These are phyloP conservation scores for Aspergillus brunneoviolaceus DNA, from an alignment of 2,329 filamentous ascomycete genomes.

Conservation along the genomic window DNA sequence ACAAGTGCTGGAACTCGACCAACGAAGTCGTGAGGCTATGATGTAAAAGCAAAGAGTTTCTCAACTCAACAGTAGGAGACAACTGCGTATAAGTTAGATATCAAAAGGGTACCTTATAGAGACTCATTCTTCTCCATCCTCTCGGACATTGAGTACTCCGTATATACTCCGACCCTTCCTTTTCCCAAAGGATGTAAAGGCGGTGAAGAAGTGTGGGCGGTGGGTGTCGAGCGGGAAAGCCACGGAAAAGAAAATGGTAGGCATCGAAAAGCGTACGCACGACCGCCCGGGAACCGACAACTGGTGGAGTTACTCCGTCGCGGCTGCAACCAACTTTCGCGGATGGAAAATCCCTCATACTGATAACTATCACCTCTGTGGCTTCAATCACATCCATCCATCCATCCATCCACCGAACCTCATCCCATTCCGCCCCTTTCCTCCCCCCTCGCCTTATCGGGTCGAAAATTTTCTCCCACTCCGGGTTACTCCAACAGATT, in stretches of 20 bases:
- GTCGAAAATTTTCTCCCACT: not conserved
- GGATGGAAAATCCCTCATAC: conserved; percentile 27
- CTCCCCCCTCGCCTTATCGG: conserved; percentile 10
- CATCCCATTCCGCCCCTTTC: conserved; percentile 16
- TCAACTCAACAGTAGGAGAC: too few species aligned
- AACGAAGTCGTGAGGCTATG: too few species aligned
- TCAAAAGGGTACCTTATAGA: too few species aligned
- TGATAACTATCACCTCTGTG: not conserved
- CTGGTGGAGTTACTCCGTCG: not conserved
- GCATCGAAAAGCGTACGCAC: too few species aligned
- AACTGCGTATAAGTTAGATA: too few species aligned
- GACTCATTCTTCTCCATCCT: too few species aligned
- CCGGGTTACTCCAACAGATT: not conserved
- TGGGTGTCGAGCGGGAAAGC: not conserved
- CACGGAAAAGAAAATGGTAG: not conserved
- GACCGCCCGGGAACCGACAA: not conserved
- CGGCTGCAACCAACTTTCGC: not conserved
- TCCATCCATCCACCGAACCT: conserved; percentile 6
- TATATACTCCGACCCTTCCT: too few species aligned
- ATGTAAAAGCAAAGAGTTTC: too few species aligned
- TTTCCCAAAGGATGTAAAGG: not conserved
- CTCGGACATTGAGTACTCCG: too few species aligned
- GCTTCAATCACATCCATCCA: not conserved
- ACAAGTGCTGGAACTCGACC: too few species aligned
- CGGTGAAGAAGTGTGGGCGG: not conserved